A percentile compares a stretch with the other conserved stretches of the same genome.
These are phyloP conservation scores for Lasiodiplodia citricola DNA, from an alignment of 2,329 filamentous ascomycete species.

Conservation along the genomic window DNA sequence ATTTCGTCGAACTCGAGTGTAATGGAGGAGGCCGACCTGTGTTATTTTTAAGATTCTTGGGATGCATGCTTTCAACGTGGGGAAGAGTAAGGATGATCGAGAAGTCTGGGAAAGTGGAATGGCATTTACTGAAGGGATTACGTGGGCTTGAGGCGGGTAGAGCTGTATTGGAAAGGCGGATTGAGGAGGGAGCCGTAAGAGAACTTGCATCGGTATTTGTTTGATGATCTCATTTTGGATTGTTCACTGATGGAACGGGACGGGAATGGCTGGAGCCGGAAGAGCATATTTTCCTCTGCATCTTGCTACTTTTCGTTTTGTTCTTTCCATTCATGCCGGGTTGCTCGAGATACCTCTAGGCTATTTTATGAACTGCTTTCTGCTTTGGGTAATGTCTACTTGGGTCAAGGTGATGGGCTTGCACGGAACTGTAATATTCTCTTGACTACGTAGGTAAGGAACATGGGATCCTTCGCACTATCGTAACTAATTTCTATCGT, in stretches of 20 bases:
- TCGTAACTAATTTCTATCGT: too few relatives aligned
- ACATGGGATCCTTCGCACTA: neutral
- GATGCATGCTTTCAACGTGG: neutral
- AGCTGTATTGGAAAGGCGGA: neutral
- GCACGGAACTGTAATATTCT: neutral
- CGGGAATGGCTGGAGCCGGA: neutral
- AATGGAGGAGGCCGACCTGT: conserved; percentile 15
- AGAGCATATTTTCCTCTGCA: neutral
- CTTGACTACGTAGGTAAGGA: neutral
- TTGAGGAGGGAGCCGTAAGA: neutral
- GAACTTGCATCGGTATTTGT: conserved; percentile 1
- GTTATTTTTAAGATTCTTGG: neutral
- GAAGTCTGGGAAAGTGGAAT: neutral
- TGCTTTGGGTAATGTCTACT: neutral
- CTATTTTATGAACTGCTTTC: neutral
- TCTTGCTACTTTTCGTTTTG: neutral
- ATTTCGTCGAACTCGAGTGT: conserved; percentile 19
- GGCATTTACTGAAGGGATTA: neutral
- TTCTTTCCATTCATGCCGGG: neutral
- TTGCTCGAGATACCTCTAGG: conserved; percentile 20
- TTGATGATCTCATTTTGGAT: neutral
- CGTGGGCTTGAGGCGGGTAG: neutral
- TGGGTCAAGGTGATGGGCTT: neutral
- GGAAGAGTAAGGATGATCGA: neutral
- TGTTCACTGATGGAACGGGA: neutral